Evolutionary conservation across 768 basidiomycete genomes (phyloP), one percentile per base, ranked within the genome.

Genomic region (Podaxis sp.): DNA sequence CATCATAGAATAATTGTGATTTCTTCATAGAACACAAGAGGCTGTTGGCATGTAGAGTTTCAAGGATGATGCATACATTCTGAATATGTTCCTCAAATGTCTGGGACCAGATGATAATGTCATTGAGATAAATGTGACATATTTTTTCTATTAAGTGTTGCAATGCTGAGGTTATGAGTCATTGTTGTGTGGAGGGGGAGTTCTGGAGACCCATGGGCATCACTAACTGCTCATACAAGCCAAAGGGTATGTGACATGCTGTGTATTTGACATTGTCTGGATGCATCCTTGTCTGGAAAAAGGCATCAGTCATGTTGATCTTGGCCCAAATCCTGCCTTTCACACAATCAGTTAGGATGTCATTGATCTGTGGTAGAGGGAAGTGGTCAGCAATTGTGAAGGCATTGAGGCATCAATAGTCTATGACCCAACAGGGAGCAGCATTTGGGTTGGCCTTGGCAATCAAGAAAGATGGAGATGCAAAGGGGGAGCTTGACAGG

Each of bases 71-170:
- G 0, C 57, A 37, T 0, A 76, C 68, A 54, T 75, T 68, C 1
- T 29, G 0, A 0, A 62, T 43, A 27, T 81, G 80, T 55, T 79
- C 74, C 3, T 74, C 75, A 0, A 76, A 17, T 0, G 68, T 63
- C 0, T 77, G 9, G 0, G 79, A 83, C 75, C 77, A 82, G 25
- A 82, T 79, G 13, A 82, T 68, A 80, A 71, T 70, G 33, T 74
- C 61, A 27, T 75, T 68, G 1, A 73, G 22, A 33, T 69, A 72
- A 0, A 74, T 72, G 59, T 82, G 76, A 55, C 78, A 78, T 50
- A 81, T 74, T 1, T 68, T 67, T 0, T 81, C 79, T 27, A 84
- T 72, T 11, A 68, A 67, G 0, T 70, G 63, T 0, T 65, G 50
- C 0, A 84, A 67, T 0, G 78, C 76, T 2, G 63, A 56, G 2